Percentiles rank a stretch among this genome's conserved stretches.
These are phyloP conservation scores for Hypoxylon sp. DNA, from an alignment of 2,329 filamentous ascomycete genomes.

Conservation along the genomic window DNA sequence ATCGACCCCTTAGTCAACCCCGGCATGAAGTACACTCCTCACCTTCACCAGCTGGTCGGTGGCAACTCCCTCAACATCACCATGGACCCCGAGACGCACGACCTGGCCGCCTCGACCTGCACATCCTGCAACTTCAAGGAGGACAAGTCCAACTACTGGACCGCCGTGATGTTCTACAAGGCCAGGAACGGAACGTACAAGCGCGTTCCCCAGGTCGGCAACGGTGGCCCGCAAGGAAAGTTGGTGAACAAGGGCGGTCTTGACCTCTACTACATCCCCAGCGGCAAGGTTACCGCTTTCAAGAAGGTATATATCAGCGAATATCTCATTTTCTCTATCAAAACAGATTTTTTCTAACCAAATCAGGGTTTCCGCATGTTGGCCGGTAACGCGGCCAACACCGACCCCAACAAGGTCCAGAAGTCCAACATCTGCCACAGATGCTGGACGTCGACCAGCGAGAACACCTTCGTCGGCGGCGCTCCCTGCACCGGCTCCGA, in stretches of 20 bases:
- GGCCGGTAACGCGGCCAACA: slow-evolving; percentile 59
- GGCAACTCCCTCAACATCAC: slow-evolving; percentile 60
- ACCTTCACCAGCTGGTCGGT: slow-evolving; percentile 62
- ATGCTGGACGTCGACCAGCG: slow-evolving; percentile 61
- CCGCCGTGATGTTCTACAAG: slow-evolving; percentile 61
- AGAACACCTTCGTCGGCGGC: slow-evolving; percentile 61
- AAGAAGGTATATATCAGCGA: slow-evolving; percentile 51
- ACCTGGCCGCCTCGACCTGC: slow-evolving; percentile 56
- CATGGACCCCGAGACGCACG: slow-evolving; percentile 56
- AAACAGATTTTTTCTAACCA: background rate
- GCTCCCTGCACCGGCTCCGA: slow-evolving; percentile 63
- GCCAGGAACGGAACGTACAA: slow-evolving; percentile 58
- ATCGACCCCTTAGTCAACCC: slow-evolving; percentile 62
- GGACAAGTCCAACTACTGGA: slow-evolving; percentile 63
- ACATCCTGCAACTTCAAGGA: slow-evolving; percentile 60
- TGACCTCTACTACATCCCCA: slow-evolving; percentile 61
- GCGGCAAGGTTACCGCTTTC: slow-evolving; percentile 58
- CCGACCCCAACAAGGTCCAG: slow-evolving; percentile 55
- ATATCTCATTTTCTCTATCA: background rate
- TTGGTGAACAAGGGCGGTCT: slow-evolving; percentile 59
- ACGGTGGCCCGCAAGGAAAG: slow-evolving; percentile 59
- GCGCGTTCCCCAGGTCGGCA: slow-evolving; percentile 59
- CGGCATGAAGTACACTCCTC: slow-evolving; percentile 59
- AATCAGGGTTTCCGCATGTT: slow-evolving; percentile 61
- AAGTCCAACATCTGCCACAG: slow-evolving; percentile 60